A percentile compares a stretch with the other conserved stretches of the same genome.
phyloP scores from a whole-genome alignment of 257 asterid genomes.

The Sherardia arvensis region DNA sequence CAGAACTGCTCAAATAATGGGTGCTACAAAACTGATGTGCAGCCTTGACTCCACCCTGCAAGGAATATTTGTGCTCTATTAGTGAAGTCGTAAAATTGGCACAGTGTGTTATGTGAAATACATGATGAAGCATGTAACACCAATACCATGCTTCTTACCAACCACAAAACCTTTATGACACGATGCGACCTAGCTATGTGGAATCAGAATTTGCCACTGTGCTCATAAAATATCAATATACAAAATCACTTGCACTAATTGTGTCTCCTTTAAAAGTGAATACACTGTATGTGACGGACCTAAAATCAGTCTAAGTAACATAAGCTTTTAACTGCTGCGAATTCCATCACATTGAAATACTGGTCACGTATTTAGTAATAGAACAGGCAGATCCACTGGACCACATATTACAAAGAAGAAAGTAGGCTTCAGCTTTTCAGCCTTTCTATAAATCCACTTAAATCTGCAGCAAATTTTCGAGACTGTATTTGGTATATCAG shows the following conservation, averaged over 20 bases:
- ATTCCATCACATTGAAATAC: background rate
- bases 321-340: background rate
- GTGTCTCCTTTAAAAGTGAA: too few relatives aligned
- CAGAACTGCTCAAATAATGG: slow-evolving; percentile 87
- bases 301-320: background rate
- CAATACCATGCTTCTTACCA: too few relatives aligned
- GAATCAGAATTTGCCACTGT: background rate
- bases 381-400: background rate
- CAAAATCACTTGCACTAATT: too few relatives aligned
- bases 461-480: background rate
- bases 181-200: background rate
- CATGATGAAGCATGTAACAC: too few relatives aligned
- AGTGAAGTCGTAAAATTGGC: background rate
- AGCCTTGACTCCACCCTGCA: slow-evolving; percentile 79
- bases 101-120: background rate
- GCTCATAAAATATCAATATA: background rate
- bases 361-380: background rate
- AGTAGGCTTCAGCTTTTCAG: background rate
- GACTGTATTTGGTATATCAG: background rate
- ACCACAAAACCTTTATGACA: background rate
- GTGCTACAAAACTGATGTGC: slow-evolving; percentile 77
- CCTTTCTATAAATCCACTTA: background rate
- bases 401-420: background rate
- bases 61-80: slow-evolving; percentile 5
- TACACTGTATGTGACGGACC: too few relatives aligned